Base-by-base conservation (phyloP, 768 basidiomycete species). In the Macrolepiota albuminosa region DNA sequence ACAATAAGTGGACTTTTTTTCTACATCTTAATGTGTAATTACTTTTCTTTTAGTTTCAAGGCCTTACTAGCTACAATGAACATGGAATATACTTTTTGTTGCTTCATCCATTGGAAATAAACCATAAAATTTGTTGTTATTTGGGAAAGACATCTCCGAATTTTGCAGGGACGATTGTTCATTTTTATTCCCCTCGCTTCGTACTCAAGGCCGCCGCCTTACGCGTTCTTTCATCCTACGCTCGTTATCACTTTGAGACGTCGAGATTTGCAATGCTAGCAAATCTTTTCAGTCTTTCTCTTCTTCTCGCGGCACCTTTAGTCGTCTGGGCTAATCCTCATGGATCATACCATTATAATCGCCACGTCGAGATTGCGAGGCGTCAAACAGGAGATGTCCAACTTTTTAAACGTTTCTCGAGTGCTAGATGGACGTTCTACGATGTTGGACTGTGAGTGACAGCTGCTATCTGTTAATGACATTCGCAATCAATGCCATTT, bases 321-420 rank as follows among this genome's bases (percentile, higher is more conserved):
- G 71, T 60, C 63, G 75, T 59, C 62, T 73, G 60, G 59, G 79
- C 70, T 63, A 71, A 64, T 50, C 70, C 56, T 62, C 72, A 67
- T 55, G 56, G 59, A 14, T 50, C 57, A 56, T 46, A 34, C 26
- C 66, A 63, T 54, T 46, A 57, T 8, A 64, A 56, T 51, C 69
- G 69, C 55, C 64, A 71, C 61, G 59, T 58, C 40, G 69, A 67
- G 45, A 52, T 73, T 54, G 66, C 68, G 6, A 68, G 64, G 63
- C 69, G 71, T 47, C 66, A 67, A 34, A 56, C 58, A 21, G 66
- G 58, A 49, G 63, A 64, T 58, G 62, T 69, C 9, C 67, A 66
- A 26, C 55, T 67, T 53, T 59, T 65, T 53, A 71, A 70, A 60
- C 68, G 70, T 48, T 69, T 63, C 58, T 57, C 57, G 2, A 31